Evolutionary conservation across 352 stramenopile species (phyloP).

Genomic region (Plasmopara viticola): DNA sequence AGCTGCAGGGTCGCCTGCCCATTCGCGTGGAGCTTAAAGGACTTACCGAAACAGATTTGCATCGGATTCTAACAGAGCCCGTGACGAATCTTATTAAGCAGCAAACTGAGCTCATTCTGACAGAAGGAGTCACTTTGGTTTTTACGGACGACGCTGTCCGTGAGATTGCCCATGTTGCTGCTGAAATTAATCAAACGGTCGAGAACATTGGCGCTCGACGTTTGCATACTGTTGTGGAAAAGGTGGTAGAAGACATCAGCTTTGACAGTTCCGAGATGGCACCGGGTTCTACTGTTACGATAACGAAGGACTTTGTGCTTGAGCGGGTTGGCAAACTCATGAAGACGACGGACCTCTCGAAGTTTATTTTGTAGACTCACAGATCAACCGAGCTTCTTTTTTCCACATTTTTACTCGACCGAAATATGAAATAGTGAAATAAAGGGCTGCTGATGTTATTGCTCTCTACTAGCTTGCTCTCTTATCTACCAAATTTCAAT

Average conservation of each 20-base stretch:
- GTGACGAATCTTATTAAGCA: constrained; percentile 98
- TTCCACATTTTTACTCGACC: constrained; percentile 3
- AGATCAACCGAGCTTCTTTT: constrained; percentile 3
- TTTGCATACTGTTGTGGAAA: constrained; percentile 97
- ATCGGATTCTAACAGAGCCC: constrained; percentile 99
- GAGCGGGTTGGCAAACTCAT: constrained; percentile 92
- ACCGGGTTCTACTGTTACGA: constrained; percentile 71
- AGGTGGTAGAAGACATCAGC: constrained; percentile 98
- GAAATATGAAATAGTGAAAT: constrained; percentile 22
- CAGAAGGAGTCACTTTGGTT: constrained; percentile 92
- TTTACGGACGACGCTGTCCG: constrained; percentile 97
- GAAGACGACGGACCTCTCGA: constrained; percentile 94
- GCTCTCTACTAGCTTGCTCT: background rate
- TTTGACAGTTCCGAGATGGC: constrained; percentile 95
- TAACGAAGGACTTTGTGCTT: constrained; percentile 93
- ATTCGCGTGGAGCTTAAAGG: constrained; percentile 99
- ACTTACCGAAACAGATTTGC: constrained; percentile 97
- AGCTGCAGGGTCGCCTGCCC: constrained; percentile 96
- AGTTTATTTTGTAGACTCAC: constrained; percentile 95
- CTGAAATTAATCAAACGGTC: constrained; percentile 93
- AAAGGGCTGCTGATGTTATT: constrained; percentile 1
- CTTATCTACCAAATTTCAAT: constrained; percentile 61
- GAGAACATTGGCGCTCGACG: constrained; percentile 99
- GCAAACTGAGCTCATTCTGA: constrained; percentile 96
- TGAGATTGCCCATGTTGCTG: constrained; percentile 95